phyloP scores from a whole-genome alignment of 2,329 filamentous ascomycete species.

The Cladosporium sp. region DNA sequence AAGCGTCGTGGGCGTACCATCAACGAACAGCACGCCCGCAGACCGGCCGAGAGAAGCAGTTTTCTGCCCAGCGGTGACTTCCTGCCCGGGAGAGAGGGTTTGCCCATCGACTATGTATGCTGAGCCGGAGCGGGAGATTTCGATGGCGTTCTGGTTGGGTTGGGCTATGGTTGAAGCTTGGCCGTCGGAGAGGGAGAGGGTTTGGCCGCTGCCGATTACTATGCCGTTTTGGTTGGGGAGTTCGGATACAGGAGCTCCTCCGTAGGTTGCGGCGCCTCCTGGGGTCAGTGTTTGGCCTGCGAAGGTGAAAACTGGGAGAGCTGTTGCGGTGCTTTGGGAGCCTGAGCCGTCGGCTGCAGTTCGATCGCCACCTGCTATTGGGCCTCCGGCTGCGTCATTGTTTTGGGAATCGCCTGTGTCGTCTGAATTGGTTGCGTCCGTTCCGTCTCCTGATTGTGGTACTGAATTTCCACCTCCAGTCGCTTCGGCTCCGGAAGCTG shows the following conservation, averaged over 20 bases:
- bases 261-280: slow-evolving; percentile 26
- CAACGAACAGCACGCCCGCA: not conserved
- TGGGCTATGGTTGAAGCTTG: not conserved
- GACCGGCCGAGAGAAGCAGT: not conserved
- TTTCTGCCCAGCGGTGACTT: slow-evolving; percentile 16
- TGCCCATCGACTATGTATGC: slow-evolving; percentile 26
- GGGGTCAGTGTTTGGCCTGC: slow-evolving; percentile 35
- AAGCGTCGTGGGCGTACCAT: not conserved
- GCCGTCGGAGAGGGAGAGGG: not conserved
- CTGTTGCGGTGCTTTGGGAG: not conserved
- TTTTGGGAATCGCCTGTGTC: not conserved
- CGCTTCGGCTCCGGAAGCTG: not conserved
- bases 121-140: slow-evolving; percentile 2
- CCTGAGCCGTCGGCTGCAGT: not conserved
- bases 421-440: no score
- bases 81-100: slow-evolving; percentile 35
- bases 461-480: not conserved
- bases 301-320: slow-evolving; percentile 17
- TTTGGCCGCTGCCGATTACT: not conserved
- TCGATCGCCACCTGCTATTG: no score
- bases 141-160: not conserved
- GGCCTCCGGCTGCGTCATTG: not conserved
- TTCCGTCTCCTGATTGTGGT: no score
- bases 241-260: slow-evolving; percentile 16
- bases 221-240: not conserved